Evolutionary conservation across 2,329 filamentous ascomycete species (phyloP).

Genomic region (Hymenoscyphus repandus): DNA sequence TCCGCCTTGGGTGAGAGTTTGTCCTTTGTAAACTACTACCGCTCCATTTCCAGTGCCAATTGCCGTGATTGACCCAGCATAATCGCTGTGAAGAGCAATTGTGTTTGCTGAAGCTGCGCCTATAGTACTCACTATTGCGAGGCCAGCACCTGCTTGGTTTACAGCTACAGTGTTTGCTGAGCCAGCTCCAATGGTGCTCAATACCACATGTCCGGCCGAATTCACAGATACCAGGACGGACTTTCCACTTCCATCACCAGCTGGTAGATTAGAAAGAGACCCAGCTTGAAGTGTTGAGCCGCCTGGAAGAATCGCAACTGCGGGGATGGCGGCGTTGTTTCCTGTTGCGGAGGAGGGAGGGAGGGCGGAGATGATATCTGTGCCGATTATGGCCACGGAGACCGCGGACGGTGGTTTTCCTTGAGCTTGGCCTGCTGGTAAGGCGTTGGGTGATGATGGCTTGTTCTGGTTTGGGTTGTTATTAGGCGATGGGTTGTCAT

Average conservation of each 20-base stretch:
- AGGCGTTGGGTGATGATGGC: no score
- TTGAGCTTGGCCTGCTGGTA: no score
- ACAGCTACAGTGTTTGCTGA: not conserved
- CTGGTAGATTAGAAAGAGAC: not conserved
- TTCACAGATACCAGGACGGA: not conserved
- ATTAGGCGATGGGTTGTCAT: not conserved
- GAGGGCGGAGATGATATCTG: not conserved
- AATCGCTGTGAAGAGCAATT: not conserved
- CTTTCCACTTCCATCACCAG: not conserved
- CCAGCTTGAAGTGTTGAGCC: not conserved
- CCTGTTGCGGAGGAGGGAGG: not conserved
- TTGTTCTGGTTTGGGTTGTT: not conserved
- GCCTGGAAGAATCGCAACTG: slow-evolving; percentile 57
- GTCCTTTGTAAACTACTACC: not conserved
- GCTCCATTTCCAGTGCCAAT: not conserved
- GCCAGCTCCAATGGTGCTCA: not conserved
- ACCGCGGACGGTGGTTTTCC: not conserved
- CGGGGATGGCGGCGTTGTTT: slow-evolving; percentile 53
- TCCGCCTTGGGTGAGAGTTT: slow-evolving; percentile 10
- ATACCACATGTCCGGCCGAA: not conserved
- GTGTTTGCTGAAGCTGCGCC: not conserved
- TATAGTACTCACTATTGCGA: not conserved
- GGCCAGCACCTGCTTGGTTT: not conserved
- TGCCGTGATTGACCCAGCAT: not conserved
- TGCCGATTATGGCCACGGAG: not conserved